Base-by-base conservation (phyloP, 495 filamentous ascomycete genomes). In the Aspergillus coremiiformis region DNA sequence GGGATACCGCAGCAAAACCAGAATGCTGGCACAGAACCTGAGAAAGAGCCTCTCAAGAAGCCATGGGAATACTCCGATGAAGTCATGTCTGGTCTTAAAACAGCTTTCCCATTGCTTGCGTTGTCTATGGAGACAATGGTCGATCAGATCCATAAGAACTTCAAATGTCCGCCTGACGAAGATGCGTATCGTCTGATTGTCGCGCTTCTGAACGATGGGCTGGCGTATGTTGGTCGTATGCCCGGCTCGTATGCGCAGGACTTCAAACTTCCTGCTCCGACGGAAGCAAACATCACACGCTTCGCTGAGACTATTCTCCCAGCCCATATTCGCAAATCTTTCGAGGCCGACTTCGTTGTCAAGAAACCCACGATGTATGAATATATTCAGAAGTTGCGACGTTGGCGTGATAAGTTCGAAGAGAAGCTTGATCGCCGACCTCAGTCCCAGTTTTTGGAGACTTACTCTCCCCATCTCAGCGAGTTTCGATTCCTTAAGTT, bases 111-210 rank as follows among this genome's bases (percentile, higher is more conserved):
- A 17, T 75, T 99, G 33, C 83, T 99, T 53, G 92, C 93, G 3
- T 73, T 96, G 29, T 97, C 93, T 2, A 96, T 99, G 91, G 94
- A 99, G 71, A 94, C 91, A 0, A 97, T 99, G 92, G 90, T 96
- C 26, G 94, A 99, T 62, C 90, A 96, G 69, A 96, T 97, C 56
- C 83, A 87, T 67, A 96, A 96, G 77, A 85, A 97, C 68, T 97
- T 97, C 80, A 97, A 96, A 65, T 96, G 92, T 62, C 92, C 91
- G 23, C 91, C 92, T 0, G 94, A 99, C 59, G 94, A 99, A 63
- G 94, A 99, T 70, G 94, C 94, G 6, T 97, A 96, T 65, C 82
- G 94, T 15, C 77, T 99, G n/a, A 97, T 99, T 51, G 90, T 96
- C 24, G 94, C 94, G 12, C 79, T 99, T 11, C 79, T 99, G 12